These are phyloP conservation scores for Rhododendron simsii DNA, from an alignment of 148 eudicot genomes.

Conservation along the genomic window DNA sequence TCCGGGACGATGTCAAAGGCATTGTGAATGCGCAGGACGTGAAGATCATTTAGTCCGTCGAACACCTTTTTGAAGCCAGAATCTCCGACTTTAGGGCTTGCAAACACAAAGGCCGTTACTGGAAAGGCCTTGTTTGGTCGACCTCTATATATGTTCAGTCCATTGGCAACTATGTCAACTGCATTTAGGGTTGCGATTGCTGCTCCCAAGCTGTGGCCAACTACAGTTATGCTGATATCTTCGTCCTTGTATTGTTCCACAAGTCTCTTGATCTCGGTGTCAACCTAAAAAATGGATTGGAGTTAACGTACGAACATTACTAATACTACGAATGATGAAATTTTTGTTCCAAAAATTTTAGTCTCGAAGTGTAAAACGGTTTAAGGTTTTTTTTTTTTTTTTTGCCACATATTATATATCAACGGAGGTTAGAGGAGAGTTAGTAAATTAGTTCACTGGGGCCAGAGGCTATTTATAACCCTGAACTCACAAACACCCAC, in stretches of 20 bases:
- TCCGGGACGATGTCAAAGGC: constrained; percentile 40
- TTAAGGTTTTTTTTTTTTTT: too few species aligned
- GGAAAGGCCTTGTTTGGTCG: constrained; percentile 27
- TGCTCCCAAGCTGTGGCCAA: constrained; percentile 62
- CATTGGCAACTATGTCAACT: constrained; percentile 47
- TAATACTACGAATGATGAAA: neutral
- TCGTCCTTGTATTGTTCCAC: constrained; percentile 45
- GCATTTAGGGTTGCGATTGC: constrained; percentile 50
- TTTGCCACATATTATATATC: too few species aligned
- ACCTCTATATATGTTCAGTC: constrained; percentile 26
- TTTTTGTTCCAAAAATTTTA: neutral
- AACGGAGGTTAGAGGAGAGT: too few species aligned
- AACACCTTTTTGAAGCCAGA: constrained; percentile 28
- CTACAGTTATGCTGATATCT: constrained; percentile 50
- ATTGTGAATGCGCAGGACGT: constrained; percentile 30
- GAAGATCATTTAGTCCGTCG: constrained; percentile 22
- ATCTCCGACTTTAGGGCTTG: constrained; percentile 59
- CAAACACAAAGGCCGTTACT: constrained; percentile 53
- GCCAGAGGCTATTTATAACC: too few species aligned
- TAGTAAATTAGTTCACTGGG: too few species aligned
- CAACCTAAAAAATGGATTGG: constrained; percentile 25
- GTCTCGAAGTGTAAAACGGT: neutral
- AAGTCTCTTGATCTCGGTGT: constrained; percentile 38
- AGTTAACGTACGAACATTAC: neutral
- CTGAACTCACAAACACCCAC: too few species aligned